Base-by-base conservation (phyloP, 1,139 yeast genomes). In the Diutina neorugosa region DNA sequence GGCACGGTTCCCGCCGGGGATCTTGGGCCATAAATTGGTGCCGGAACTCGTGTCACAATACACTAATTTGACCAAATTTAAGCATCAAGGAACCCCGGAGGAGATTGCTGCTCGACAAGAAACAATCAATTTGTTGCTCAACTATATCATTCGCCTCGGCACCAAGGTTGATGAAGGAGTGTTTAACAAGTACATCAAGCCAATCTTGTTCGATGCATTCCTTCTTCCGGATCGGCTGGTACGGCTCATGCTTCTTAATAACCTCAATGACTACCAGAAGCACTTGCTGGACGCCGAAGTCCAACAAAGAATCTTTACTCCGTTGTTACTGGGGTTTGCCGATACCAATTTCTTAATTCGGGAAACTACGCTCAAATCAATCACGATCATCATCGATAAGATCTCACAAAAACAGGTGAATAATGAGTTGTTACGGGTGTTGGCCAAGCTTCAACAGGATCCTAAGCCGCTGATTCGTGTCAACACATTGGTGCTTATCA, bases 391-490 rank as follows among this genome's bases (percentile, higher is more conserved):
- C 40, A 80, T 84, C 2, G 82, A 83, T 31, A 82, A 82, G 60
- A 74, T 93, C 3, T 76, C 88, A 0, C 89, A 84, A 44, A 79
- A 96, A 54, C 96, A 88, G 63, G 74, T 91, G 52, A 93, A 93
- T 63, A 91, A 90, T 61, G 98, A 93, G 55, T 69, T 93, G 44
- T 71, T 93, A 53, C 78, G 95, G 59, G 77, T 82, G 52, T 70
- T 93, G 55, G 98, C 98, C 1, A 88, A 86, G 63, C 81, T 96
- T 1, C 98, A 91, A 65, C 84, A 80, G 65, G 98, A 93, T 63
- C 80, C 83, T 2, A 84, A 84, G 55, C 84, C 94, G 1, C 87
- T 88, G 23, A 87, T 93, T 19, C 71, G 98, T 59, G 89, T 93
- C 6, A 87, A 89, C 66, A 91, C 98, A 0, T 78, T 94, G 21